Percentiles rank a stretch among this genome's conserved stretches.
These are phyloP conservation scores for Mucor mucedo DNA, from an alignment of 371 early-diverging fungal genomes.

Conservation along the genomic window DNA sequence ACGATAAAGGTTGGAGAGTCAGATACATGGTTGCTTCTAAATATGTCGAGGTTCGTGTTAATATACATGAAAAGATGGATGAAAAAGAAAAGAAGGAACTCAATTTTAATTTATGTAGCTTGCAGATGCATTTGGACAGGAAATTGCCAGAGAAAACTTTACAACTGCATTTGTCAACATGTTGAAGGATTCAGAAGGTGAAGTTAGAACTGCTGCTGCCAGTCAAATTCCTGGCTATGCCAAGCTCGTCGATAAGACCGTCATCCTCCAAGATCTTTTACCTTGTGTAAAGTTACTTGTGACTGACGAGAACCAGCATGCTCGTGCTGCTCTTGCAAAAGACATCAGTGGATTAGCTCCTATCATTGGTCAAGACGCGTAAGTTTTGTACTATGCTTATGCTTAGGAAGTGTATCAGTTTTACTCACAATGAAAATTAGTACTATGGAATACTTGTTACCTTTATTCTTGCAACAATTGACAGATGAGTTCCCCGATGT, in stretches of 20 bases:
- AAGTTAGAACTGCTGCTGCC: conserved; percentile 94
- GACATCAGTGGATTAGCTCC: conserved; percentile 96
- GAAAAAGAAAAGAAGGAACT: not conserved
- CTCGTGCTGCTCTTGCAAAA: conserved; percentile 94
- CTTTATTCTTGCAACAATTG: conserved; percentile 91
- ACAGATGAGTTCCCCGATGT: conserved; percentile 98
- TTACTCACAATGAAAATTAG: conserved; percentile 33
- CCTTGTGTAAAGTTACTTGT: conserved; percentile 92
- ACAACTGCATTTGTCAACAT: conserved; percentile 77
- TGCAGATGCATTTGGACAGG: conserved; percentile 79
- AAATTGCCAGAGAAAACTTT: conserved; percentile 78
- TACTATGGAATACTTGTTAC: conserved; percentile 93
- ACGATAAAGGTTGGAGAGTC: conserved; percentile 97
- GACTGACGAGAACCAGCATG: conserved; percentile 94
- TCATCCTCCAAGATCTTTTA: conserved; percentile 80
- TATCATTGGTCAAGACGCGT: conserved; percentile 92
- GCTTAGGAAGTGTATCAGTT: not conserved
- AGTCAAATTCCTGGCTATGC: conserved; percentile 90
- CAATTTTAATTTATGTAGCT: conserved; percentile 50
- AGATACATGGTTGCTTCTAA: conserved; percentile 98
- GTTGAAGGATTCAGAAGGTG: conserved; percentile 94
- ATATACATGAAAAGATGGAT: not conserved
- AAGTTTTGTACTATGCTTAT: conserved; percentile 31
- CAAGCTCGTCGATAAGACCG: conserved; percentile 78
- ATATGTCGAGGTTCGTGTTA: conserved; percentile 76